phyloP scores from a whole-genome alignment of 257 asterid species.

The Penstemon davidsonii region DNA sequence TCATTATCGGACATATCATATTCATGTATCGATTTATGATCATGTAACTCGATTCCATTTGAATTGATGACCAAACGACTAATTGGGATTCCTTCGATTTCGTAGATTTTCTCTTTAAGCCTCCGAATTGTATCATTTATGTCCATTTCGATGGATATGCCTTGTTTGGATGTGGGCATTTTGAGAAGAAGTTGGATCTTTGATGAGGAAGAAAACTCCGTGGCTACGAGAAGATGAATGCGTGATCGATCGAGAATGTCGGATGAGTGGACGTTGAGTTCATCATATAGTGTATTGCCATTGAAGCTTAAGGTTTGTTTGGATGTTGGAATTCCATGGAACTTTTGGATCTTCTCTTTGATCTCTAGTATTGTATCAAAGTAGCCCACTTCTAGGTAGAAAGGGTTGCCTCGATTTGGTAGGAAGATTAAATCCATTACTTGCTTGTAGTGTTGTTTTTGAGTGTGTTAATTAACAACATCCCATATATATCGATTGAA shows the following conservation, averaged over 20 bases:
- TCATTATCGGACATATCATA: slow-evolving; percentile 36
- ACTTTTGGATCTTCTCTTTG: slow-evolving; percentile 57
- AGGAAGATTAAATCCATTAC: slow-evolving; percentile 59
- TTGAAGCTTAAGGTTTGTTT: slow-evolving; percentile 58
- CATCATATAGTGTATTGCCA: slow-evolving; percentile 49
- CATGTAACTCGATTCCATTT: slow-evolving; percentile 46
- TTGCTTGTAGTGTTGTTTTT: neutral
- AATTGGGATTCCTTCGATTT: slow-evolving; percentile 35
- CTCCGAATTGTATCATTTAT: slow-evolving; percentile 33
- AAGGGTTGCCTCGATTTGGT: slow-evolving; percentile 41
- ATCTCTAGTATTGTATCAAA: slow-evolving; percentile 64
- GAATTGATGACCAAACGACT: slow-evolving; percentile 29
- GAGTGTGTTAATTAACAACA: too few relatives aligned
- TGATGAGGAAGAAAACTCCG: neutral
- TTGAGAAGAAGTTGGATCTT: slow-evolving; percentile 43
- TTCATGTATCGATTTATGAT: slow-evolving; percentile 40
- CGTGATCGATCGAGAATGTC: slow-evolving; percentile 56
- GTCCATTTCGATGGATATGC: slow-evolving; percentile 38
- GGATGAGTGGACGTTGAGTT: slow-evolving; percentile 53
- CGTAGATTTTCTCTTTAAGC: slow-evolving; percentile 55
- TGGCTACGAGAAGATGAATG: slow-evolving; percentile 38
- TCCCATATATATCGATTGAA: too few relatives aligned
- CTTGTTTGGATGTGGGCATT: slow-evolving; percentile 35
- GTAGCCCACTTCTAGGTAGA: slow-evolving; percentile 63
- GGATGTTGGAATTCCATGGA: slow-evolving; percentile 49